Evolutionary conservation across 1,139 yeast genomes (phyloP).

Genomic region (Pichia sp.): DNA sequence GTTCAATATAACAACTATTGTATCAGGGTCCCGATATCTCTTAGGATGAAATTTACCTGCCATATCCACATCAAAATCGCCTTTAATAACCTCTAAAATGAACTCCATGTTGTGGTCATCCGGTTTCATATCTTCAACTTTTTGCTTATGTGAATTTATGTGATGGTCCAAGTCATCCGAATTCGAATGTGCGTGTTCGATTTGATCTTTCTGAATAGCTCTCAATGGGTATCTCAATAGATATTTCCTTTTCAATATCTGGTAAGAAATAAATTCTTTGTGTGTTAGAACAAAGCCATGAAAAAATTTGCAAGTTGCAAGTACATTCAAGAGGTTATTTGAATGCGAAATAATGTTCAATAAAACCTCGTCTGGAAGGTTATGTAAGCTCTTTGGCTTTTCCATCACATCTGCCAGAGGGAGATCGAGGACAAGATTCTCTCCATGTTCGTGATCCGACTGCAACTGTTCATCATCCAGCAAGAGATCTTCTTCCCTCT

Average conservation of each 20-base stretch:
- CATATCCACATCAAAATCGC: constrained; percentile 4
- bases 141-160: constrained; percentile 8
- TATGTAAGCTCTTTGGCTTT: background rate
- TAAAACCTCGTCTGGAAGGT: constrained; percentile 16
- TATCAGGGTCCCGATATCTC: constrained; percentile 10
- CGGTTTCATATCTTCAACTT: constrained; percentile 4
- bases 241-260: constrained; percentile 3
- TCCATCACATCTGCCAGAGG: too few species aligned
- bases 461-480: background rate
- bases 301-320: constrained; percentile 8
- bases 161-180: constrained; percentile 11
- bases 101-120: background rate
- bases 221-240: too few species aligned
- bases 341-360: constrained; percentile 14
- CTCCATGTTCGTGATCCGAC: too few species aligned
- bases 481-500: background rate
- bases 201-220: too few species aligned
- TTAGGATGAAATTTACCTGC: constrained; percentile 5
- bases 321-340: constrained; percentile 9
- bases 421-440: too few species aligned
- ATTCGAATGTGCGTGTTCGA: too few species aligned
- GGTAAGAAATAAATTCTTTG: constrained; percentile 7
- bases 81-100: background rate
- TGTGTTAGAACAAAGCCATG: constrained; percentile 11
- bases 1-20: constrained; percentile 6